These are phyloP conservation scores for Aspergillus quadricinctus DNA, from an alignment of 2,329 filamentous ascomycete genomes.

Conservation along the genomic window DNA sequence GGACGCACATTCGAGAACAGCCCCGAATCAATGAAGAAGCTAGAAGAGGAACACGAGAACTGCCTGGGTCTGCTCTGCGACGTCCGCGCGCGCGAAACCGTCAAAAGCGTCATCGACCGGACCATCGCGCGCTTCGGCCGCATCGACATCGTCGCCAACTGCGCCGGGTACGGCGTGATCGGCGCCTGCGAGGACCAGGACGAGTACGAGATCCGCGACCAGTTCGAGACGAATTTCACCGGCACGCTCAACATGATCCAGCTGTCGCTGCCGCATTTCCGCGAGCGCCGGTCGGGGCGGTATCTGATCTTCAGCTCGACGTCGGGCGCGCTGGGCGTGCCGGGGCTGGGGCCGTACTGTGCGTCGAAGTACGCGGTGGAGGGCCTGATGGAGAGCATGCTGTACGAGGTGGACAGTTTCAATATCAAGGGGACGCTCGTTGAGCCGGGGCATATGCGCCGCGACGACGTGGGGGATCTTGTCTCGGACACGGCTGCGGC, in stretches of 20 bases:
- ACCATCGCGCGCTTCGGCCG: conserved; percentile 72
- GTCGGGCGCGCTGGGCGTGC: conserved; percentile 85
- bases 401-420: conserved; percentile 89
- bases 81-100: conserved; percentile 75
- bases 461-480: conserved; percentile 60
- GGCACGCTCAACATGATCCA: conserved; percentile 93
- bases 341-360: conserved; percentile 88
- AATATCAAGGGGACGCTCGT: conserved; percentile 93
- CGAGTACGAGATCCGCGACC: conserved; percentile 87
- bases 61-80: conserved; percentile 85
- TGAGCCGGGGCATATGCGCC: conserved; percentile 80
- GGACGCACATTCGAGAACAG: conserved; percentile 77
- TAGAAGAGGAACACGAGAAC: conserved; percentile 55
- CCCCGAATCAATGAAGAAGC: conserved; percentile 65
- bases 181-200: conserved; percentile 96
- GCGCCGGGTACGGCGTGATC: conserved; percentile 91
- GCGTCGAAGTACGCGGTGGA: conserved; percentile 97
- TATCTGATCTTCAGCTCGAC: conserved; percentile 96
- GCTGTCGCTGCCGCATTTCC: conserved; percentile 80
- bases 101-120: conserved; percentile 64
- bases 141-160: conserved; percentile 88
- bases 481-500: conserved; percentile 26
- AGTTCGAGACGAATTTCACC: conserved; percentile 98
- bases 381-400: conserved; percentile 90
- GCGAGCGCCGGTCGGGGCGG: conserved; percentile 67